Evolutionary conservation across 495 filamentous ascomycete genomes (phyloP), one percentile per base, ranked within the genome.

Genomic region (Niebla homalea): DNA sequence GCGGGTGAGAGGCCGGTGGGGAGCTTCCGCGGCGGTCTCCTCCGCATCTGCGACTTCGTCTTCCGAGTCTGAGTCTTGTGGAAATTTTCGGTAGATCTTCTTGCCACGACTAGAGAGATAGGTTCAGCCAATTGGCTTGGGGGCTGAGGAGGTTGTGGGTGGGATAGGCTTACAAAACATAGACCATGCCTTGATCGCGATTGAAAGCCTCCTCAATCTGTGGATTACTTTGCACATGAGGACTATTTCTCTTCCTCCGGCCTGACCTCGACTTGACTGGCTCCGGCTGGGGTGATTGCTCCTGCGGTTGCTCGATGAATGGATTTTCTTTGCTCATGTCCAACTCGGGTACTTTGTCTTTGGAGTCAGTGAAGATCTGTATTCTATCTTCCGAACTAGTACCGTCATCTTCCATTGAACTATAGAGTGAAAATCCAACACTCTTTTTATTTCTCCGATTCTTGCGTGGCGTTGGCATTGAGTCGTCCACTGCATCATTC

Each of bases 321-420:
- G 87, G 87, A 56, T 94, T 96, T 3, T 81, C 78, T 52, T 71
- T 61, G 49, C 67, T 77, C 22, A 67, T 52, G 60, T 85, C 85
- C 4, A 78, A 50, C 60, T 81, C 78, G 23, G 92, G 92, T 32
- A 94, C 68, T 39, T 86, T 82, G 59, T 93, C 89, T 60, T 84
- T 83, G 3, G 85, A 84, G 59, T 98, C 92, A 10, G 89, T 96
- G 62, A 79, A 95, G 48, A 98, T 94, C 56, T 78, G 66, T 53
- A 97, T 87, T 11, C 75, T 62, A 37, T 71, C 66, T n/a, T 62
- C 56, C 21, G 53, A 62, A 1, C 67, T 69, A 11, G 62, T 57
- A 43, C 67, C 58, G 4, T 74, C 69, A 19, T 82, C 75, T 19
- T 76, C 79, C 26, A 64, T 70, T 59, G 83, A 81, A 62, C 82